Base-by-base conservation (phyloP, 140 eudicot species). In the Senecio squalidus region DNA sequence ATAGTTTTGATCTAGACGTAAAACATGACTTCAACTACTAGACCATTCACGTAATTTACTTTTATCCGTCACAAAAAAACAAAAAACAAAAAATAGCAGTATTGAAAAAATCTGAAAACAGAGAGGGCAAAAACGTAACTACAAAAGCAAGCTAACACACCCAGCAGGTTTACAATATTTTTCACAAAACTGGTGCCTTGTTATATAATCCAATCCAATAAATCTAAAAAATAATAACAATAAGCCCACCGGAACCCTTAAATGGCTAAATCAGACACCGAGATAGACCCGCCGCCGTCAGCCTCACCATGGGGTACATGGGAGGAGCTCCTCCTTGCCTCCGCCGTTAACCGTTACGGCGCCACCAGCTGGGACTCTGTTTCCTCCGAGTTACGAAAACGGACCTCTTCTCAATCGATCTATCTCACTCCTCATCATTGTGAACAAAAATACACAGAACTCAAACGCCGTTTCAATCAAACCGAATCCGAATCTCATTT, bases 251-350 rank as follows among this genome's bases (percentile, higher is more conserved):
- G n/a, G n/a, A n/a, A n/a, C 41, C 13, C 14, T 36, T 9, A 9
- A 8, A 62, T 52, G 51, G 76, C 65, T 62, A 72, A 72, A 72
- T 72, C 72, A 24, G 71, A 55, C 34, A 53, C 17, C 4, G 57
- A 58, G 31, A 36, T 33, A 59, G 52, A 67, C 11, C 59, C 26
- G 27, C 45, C 2, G 11, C 65, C 38, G 17, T 69, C 58, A 0
- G 10, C 47, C 33, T 23, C 62, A n/a, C n/a, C n/a, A 14, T 82
- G 92, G 92, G 84, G 86, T 0, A 83, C 92, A 27, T 71, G 77
- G 81, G 92, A 83, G 63, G 86, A 83, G 70, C 84, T 83, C n/a
- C 59, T 83, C 20, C 74, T 83, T 14, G 91, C 83, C 17, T 79
- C 68, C 76, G 92, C 86, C 69, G 79, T 83, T 9, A 73, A 83